These are phyloP conservation scores for Hyaloperonospora brassicae DNA, from an alignment of 352 stramenopile genomes.

Conservation along the genomic window DNA sequence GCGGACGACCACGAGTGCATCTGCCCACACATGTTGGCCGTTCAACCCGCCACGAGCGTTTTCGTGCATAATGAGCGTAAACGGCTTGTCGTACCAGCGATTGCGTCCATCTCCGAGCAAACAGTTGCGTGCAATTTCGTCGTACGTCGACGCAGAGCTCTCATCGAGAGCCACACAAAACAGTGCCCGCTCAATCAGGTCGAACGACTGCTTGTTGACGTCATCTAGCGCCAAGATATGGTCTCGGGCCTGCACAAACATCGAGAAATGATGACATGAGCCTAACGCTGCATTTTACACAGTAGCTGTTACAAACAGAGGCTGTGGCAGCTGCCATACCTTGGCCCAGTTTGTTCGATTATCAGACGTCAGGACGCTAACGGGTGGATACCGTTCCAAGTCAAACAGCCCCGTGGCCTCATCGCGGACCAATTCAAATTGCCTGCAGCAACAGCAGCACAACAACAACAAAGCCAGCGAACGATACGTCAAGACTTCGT, in stretches of 20 bases:
- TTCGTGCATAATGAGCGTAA: conserved; percentile 93
- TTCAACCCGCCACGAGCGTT: conserved; percentile 93
- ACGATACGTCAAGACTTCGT: background rate
- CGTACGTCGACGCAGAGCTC: conserved; percentile 65
- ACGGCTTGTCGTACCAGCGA: conserved; percentile 97
- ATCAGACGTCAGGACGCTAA: conserved; percentile 92
- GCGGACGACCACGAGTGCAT: conserved; percentile 92
- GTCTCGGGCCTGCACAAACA: conserved; percentile 43
- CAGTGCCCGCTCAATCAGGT: conserved; percentile 88
- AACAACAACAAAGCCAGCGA: background rate
- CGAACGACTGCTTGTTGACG: conserved; percentile 86
- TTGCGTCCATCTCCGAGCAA: conserved; percentile 89
- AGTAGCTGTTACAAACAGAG: too few relatives aligned
- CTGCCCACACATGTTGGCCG: conserved; percentile 96
- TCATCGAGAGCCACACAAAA: conserved; percentile 92
- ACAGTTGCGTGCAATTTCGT: conserved; percentile 81
- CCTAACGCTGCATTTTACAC: too few relatives aligned
- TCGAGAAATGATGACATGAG: too few relatives aligned
- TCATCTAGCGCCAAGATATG: conserved; percentile 82
- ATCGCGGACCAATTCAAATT: conserved; percentile 80
- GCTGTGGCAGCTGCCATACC: conserved; percentile 27
- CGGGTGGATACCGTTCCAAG: conserved; percentile 74
- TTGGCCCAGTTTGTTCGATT: conserved; percentile 93
- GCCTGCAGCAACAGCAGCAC: conserved; percentile 21
- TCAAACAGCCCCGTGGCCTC: conserved; percentile 83